Percentiles rank a stretch among this genome's conserved stretches.
Evolutionary conservation across 768 basidiomycete genomes (phyloP).

Genomic region (Pleurotus giganteus): DNA sequence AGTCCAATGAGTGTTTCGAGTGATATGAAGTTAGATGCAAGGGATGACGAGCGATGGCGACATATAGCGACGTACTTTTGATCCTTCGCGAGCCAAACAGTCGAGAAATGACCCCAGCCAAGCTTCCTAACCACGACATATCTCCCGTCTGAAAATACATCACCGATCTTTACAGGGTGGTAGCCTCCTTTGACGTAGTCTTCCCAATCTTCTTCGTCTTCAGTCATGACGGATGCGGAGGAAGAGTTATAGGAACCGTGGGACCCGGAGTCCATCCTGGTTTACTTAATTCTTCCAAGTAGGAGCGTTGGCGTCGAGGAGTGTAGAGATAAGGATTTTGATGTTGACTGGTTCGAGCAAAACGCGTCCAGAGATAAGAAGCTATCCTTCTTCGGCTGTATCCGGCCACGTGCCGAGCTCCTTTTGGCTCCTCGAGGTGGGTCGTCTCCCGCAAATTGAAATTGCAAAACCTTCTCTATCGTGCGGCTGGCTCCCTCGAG

Average conservation of each 20-base stretch:
- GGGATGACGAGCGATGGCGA: conserved; percentile 5
- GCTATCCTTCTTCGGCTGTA: neutral
- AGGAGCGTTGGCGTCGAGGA: conserved; percentile 4
- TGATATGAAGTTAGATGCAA: conserved; percentile 1
- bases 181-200: conserved; percentile 82
- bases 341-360: conserved; percentile 2
- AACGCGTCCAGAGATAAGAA: neutral
- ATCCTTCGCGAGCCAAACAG: conserved; percentile 88
- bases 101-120: conserved; percentile 94
- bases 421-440: neutral
- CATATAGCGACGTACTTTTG: conserved; percentile 54
- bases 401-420: neutral
- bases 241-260: conserved; percentile 70
- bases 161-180: conserved; percentile 94
- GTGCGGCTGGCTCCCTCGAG: too few species aligned
- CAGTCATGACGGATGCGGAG: conserved; percentile 77
- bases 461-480: neutral
- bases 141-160: conserved; percentile 81
- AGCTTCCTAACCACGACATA: conserved; percentile 93
- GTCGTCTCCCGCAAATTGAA: neutral
- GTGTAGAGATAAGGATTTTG: conserved; percentile 11
- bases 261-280: conserved; percentile 46
- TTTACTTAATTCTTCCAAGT: conserved; percentile 13
- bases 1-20: conserved; percentile 10
- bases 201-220: conserved; percentile 93